phyloP scores from a whole-genome alignment of 202 grass and related monocot genomes.

The Zoysia matrella region DNA sequence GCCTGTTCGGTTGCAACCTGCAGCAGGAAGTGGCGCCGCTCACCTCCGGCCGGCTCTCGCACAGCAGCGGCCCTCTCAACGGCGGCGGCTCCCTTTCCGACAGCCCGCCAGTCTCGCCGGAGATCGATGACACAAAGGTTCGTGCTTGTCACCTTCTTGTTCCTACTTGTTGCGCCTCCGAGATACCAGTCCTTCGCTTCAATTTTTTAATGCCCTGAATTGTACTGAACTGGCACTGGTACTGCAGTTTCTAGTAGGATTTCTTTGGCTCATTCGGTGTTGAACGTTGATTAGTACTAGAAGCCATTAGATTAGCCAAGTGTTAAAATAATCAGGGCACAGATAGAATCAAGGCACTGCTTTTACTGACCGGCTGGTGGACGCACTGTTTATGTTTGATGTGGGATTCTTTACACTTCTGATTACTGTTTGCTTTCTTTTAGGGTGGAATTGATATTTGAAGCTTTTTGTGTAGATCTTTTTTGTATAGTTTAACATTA shows the following conservation, averaged over 20 bases:
- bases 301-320: not conserved
- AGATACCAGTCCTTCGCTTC: conserved; percentile 7
- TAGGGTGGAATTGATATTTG: conserved; percentile 21
- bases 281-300: conserved; percentile 27
- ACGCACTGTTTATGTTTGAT: conserved; percentile 10
- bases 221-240: conserved; percentile 15
- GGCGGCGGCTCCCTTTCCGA: conserved; percentile 95
- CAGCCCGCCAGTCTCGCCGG: conserved; percentile 97
- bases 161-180: not conserved
- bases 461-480: not conserved
- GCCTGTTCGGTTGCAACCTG: not conserved
- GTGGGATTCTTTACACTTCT: not conserved
- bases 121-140: conserved; percentile 97
- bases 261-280: conserved; percentile 25
- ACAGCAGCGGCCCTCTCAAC: conserved; percentile 94
- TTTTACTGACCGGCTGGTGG: conserved; percentile 32
- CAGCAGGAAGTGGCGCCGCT: conserved; percentile 90
- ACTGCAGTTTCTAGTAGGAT: conserved; percentile 7
- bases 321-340: conserved; percentile 30
- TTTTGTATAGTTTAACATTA: not conserved
- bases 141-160: conserved; percentile 35
- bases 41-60: conserved; percentile 88
- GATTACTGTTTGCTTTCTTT: conserved; percentile 11
- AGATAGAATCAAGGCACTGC: conserved; percentile 21
- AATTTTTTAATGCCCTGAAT: conserved; percentile 38